Evolutionary conservation across 1,284 basidiomycete species (phyloP).

Genomic region (Peniophora sp.): DNA sequence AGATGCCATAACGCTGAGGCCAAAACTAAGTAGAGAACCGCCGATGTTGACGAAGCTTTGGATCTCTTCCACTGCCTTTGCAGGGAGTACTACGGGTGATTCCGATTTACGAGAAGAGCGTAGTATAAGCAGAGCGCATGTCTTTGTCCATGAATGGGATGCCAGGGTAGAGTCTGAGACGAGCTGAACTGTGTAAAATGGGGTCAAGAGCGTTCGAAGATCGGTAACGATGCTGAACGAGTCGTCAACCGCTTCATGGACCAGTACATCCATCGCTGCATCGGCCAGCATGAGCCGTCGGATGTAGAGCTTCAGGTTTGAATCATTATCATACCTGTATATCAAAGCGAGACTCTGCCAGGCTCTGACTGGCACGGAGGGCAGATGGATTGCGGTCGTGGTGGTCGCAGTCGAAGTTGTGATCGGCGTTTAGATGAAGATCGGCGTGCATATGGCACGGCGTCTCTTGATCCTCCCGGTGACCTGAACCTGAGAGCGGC

Average conservation of each 20-base stretch:
- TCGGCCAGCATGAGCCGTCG: neutral
- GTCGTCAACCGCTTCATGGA: constrained; percentile 58
- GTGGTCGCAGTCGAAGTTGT: too few species aligned
- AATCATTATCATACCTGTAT: too few species aligned
- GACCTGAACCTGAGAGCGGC: too few species aligned
- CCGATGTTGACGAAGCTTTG: constrained; percentile 60
- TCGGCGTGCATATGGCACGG: too few species aligned
- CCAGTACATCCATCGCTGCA: constrained; percentile 63
- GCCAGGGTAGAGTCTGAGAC: constrained; percentile 51
- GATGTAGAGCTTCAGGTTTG: too few species aligned
- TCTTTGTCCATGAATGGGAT: constrained; percentile 67
- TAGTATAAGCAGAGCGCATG: constrained; percentile 73
- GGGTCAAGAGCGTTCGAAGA: constrained; percentile 54
- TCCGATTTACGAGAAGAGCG: constrained; percentile 40
- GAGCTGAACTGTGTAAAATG: constrained; percentile 73
- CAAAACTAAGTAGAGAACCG: constrained; percentile 29
- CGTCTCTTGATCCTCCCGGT: too few species aligned
- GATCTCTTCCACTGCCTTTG: constrained; percentile 42
- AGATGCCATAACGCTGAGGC: constrained; percentile 1
- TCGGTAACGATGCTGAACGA: constrained; percentile 41
- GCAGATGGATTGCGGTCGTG: too few species aligned
- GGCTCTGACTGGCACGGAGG: too few species aligned
- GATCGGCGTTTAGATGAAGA: too few species aligned
- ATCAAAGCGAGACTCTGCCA: neutral
- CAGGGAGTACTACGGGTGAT: constrained; percentile 41